Evolutionary conservation across 164 flowering plant species (phyloP), one percentile per base, ranked within the genome.

Genomic region (Santalum album): DNA sequence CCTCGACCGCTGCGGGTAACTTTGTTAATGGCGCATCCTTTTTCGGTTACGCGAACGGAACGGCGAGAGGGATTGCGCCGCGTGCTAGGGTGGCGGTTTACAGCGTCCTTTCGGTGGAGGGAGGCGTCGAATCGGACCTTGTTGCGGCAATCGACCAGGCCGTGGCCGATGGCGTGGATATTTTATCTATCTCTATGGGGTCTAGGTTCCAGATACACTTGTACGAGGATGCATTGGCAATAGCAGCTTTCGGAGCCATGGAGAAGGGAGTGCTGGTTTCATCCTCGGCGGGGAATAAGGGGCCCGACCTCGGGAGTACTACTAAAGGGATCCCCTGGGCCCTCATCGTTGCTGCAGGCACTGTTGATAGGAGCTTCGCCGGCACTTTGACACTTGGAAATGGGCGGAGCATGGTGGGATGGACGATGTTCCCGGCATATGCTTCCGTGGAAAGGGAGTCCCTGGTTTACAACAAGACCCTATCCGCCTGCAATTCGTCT

Each of bases 111-210:
- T 71, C 65, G 59, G 64, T 57, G 0, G 77, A 67, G 24, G 79
- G 70, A 0, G 5, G 38, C 3, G 53, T n/a, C 19, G 51, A 54
- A 6, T 61, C 85, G 10, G 87, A 82, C 53, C 59, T 80, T 25
- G 64, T 82, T 12, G 87, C 82, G 10, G 92, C 65, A 0, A 68
- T 86, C 23, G 89, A 86, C 24, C 69, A 66, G 36, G 94, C 89
- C 0, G 55, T 83, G 2, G 68, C 67, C 0, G 87, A 86, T 48
- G 94, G 87, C 1, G 89, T 86, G 7, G 87, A 86, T 44, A 74
- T 86, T 5, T 66, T 82, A 1, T 86, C 87, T 0, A 63, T 82
- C 5, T 81, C 87, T 0, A n/a, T 81, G 67, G 84, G 83, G 1
- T 67, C 65, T 19, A 54, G 58, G 14, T 6, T 18, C 0, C 17